A percentile compares a stretch with the other conserved stretches of the same genome.
Conservation (phyloP, 257 asterid species). For the Echium plantagineum region DNA sequence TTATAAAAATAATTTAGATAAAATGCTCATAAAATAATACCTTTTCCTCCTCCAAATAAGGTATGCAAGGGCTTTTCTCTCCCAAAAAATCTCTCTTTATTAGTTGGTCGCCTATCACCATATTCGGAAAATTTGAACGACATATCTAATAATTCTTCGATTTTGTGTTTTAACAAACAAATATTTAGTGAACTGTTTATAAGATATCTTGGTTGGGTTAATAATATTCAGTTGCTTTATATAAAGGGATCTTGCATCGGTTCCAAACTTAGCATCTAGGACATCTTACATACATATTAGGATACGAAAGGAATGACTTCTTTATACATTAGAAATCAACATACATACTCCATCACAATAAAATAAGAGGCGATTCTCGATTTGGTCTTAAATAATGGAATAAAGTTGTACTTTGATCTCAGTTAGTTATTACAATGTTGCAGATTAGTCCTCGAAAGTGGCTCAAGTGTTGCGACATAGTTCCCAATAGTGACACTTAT, state of each 20-base stretch:
- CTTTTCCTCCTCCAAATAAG: slow-evolving; percentile 66
- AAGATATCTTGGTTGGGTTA: neutral
- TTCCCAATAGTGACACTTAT: too few relatives aligned
- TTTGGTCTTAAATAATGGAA: too few relatives aligned
- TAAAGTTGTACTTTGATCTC: too few relatives aligned
- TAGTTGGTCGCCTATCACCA: slow-evolving; percentile 24
- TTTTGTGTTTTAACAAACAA: neutral
- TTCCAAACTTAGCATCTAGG: slow-evolving; percentile 18
- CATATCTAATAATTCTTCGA: slow-evolving; percentile 24
- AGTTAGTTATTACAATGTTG: too few relatives aligned
- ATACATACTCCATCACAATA: neutral
- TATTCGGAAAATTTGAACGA: slow-evolving; percentile 49
- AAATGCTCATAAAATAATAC: too few relatives aligned
- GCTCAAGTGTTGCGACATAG: too few relatives aligned
- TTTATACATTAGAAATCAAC: slow-evolving; percentile 14
- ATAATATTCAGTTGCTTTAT: neutral
- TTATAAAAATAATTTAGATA: too few relatives aligned
- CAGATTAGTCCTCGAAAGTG: too few relatives aligned
- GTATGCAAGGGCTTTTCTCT: slow-evolving; percentile 42
- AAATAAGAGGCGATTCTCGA: too few relatives aligned
- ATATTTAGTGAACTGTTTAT: neutral
- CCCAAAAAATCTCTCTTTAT: slow-evolving; percentile 36
- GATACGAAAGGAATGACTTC: slow-evolving; percentile 46
- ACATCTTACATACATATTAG: neutral
- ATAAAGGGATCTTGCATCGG: slow-evolving; percentile 1